Base-by-base conservation (phyloP, 345 rosid genomes). In the Melastoma malabathricum region DNA sequence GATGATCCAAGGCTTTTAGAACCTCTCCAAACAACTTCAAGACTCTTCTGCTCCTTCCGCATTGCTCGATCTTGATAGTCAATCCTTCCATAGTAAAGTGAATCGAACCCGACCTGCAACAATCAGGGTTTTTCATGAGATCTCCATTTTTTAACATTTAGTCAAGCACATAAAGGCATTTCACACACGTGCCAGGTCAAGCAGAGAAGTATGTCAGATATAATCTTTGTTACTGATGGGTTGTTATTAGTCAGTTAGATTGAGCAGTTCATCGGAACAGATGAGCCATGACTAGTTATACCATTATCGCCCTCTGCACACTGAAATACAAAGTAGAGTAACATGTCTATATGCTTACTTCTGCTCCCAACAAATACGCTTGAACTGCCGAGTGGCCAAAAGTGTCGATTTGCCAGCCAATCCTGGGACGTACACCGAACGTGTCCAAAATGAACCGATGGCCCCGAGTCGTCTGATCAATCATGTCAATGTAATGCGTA, bases 321-420 rank as follows among this genome's bases (percentile, higher is more conserved):
- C 14, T 15, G 39, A 22, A 22, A 22, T 10, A 50, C 31, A 49
- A 15, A n/a, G 8, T 25, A 25, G 3, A 50, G 31, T 50, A 2
- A 50, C 10, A 25, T 14, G 7, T 29, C 25, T 13, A 25, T 19
- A 38, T 16, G 38, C 48, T 62, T 67, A 84, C 98, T 61, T 86
- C 98, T 22, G 96, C 85, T 43, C 98, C 89, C 65, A 92, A 72
- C 72, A 87, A 72, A 71, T 84, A 92, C 50, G 96, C 98, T 69
- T 92, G 96, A 61, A 80, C 96, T 0, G 93, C 94, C 67, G 96
- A 92, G 75, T 92, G 98, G 58, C 98, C 98, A 70, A 90, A 90
- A 43, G 98, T 86, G 50, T 90, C 98, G 55, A 86, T 86, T 72
- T 90, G 98, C 98, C 98, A 90, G 61, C 98, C 96, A 64, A 84